These are phyloP conservation scores for Stevia rebaudiana DNA, from an alignment of 140 eudicot genomes.

Conservation along the genomic window DNA sequence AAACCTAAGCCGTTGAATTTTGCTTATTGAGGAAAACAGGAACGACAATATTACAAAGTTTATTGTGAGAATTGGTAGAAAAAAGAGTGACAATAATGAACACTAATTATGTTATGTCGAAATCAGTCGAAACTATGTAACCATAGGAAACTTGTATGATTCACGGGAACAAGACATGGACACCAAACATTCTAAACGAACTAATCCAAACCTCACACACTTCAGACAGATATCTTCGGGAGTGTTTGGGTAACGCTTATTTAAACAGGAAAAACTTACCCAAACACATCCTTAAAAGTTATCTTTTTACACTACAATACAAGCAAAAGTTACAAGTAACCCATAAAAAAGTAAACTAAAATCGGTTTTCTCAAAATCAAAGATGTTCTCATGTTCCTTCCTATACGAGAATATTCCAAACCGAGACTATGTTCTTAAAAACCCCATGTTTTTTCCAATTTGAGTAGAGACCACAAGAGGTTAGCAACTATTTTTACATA, in stretches of 20 bases:
- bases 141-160: no score
- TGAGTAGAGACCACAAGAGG: slow-evolving; percentile 11
- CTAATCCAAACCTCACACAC: neutral
- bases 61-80: no score
- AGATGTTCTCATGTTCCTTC: no score
- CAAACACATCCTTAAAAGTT: neutral
- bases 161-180: no score
- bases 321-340: slow-evolving; percentile 6
- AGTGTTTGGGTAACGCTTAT: neutral
- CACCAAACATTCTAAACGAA: no score
- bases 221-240: neutral
- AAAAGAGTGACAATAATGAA: no score
- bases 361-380: slow-evolving; percentile 4
- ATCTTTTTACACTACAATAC: neutral
- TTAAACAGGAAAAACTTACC: neutral
- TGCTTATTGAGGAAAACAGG: no score
- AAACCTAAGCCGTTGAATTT: no score
- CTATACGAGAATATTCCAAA: slow-evolving; percentile 18
- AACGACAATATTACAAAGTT: no score
- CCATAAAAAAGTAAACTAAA: neutral
- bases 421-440: slow-evolving; percentile 17
- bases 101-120: no score
- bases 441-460: slow-evolving; percentile 8
- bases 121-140: no score
- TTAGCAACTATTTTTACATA: slow-evolving; percentile 11